Conservation (phyloP, 352 stramenopile species). For the Globisporangium apiculatum region DNA sequence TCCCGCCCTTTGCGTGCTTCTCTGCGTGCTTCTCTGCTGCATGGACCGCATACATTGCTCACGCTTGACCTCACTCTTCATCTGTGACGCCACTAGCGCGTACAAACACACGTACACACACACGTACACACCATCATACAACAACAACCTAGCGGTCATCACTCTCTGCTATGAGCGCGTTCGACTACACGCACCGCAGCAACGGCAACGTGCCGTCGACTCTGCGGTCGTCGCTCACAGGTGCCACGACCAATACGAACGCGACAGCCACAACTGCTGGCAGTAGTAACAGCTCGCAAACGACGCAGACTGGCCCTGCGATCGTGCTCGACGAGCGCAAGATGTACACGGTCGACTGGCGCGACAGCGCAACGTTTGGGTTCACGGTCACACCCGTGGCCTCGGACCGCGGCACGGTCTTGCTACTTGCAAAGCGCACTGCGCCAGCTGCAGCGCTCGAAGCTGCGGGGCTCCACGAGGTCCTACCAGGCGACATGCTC, state of each 20-base stretch:
- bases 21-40: too few species aligned
- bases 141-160: too few species aligned
- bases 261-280: background rate
- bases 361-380: constrained; percentile 46
- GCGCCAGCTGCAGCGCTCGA: constrained; percentile 22
- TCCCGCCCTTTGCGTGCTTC: too few species aligned
- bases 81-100: background rate
- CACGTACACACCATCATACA: background rate
- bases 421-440: constrained; percentile 53
- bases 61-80: background rate
- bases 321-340: constrained; percentile 61
- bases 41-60: too few species aligned
- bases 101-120: background rate
- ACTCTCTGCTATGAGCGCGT: too few species aligned
- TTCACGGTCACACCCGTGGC: constrained; percentile 68
- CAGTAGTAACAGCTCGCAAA: constrained; percentile 8
- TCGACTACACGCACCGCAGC: background rate
- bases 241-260: background rate
- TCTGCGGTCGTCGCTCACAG: background rate
- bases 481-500: constrained; percentile 69
- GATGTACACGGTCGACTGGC: constrained; percentile 75
- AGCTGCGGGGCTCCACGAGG: constrained; percentile 46
- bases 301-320: constrained; percentile 12
- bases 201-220: background rate
- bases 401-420: constrained; percentile 55